These are phyloP conservation scores for Aquanectria penicillioides DNA, from an alignment of 2,329 filamentous ascomycete genomes.

Conservation along the genomic window DNA sequence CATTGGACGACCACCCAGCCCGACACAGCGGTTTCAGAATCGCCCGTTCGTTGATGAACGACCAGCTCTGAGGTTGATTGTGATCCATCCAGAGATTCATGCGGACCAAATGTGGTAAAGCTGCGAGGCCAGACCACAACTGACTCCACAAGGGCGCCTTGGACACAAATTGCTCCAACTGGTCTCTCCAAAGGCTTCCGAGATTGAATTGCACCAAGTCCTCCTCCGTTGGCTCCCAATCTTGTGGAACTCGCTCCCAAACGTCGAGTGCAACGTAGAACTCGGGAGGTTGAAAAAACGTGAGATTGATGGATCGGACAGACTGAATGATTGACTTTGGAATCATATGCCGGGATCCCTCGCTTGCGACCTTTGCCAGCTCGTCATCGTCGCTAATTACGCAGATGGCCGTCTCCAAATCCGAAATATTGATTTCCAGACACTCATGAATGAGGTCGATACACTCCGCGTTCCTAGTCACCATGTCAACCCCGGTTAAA, in stretches of 20 bases:
- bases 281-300: neutral
- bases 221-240: neutral
- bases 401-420: slow-evolving; percentile 1
- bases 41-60: neutral
- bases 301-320: slow-evolving; percentile 5
- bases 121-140: neutral
- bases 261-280: slow-evolving; percentile 15
- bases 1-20: neutral
- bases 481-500: neutral
- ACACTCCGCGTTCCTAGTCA: slow-evolving; percentile 9
- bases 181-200: neutral
- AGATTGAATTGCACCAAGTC: neutral
- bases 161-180: neutral
- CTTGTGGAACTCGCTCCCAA: neutral
- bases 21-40: neutral
- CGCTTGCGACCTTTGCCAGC: neutral
- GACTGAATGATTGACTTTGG: slow-evolving; percentile 2
- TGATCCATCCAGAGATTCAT: slow-evolving; percentile 19
- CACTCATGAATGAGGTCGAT: slow-evolving; percentile 5
- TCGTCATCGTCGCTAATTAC: neutral
- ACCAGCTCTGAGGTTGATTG: slow-evolving; percentile 10
- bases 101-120: neutral
- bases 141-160: neutral
- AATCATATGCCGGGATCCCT: slow-evolving; percentile 2
- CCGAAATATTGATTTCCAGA: slow-evolving; percentile 12